phyloP scores from a whole-genome alignment of 306 rosid genomes.

The Sindora glabra region DNA sequence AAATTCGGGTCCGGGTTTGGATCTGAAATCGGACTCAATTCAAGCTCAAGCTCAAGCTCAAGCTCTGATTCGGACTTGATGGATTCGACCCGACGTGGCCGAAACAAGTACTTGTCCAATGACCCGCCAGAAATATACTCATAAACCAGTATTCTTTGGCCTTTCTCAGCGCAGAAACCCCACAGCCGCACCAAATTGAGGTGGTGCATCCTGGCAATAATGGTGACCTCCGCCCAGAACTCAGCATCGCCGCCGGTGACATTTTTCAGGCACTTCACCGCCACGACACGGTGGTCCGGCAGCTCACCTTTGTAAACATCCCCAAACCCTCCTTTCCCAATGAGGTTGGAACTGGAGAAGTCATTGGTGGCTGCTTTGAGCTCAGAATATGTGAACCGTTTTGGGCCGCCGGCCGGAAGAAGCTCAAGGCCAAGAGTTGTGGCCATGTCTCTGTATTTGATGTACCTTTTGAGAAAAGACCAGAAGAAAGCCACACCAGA shows the following conservation, averaged over 20 bases:
- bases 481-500: slow-evolving; percentile 69
- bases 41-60: neutral
- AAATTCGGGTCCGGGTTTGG: neutral
- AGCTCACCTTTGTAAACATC: slow-evolving; percentile 75
- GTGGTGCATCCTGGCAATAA: slow-evolving; percentile 93
- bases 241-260: slow-evolving; percentile 72
- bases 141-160: slow-evolving; percentile 74
- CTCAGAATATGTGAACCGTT: slow-evolving; percentile 61
- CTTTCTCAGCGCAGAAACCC: slow-evolving; percentile 89
- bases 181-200: slow-evolving; percentile 81
- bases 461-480: slow-evolving; percentile 72
- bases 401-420: slow-evolving; percentile 90
- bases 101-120: slow-evolving; percentile 59
- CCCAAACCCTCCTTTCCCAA: slow-evolving; percentile 85
- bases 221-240: slow-evolving; percentile 90
- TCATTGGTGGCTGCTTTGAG: slow-evolving; percentile 75
- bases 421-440: slow-evolving; percentile 80
- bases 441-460: slow-evolving; percentile 91
- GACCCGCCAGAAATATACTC: slow-evolving; percentile 77
- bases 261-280: slow-evolving; percentile 71
- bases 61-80: neutral
- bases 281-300: slow-evolving; percentile 69
- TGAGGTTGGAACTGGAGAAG: slow-evolving; percentile 53
- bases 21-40: neutral
- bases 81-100: neutral